phyloP scores from a whole-genome alignment of 331 rosid species.

The Pyracantha coccinea region DNA sequence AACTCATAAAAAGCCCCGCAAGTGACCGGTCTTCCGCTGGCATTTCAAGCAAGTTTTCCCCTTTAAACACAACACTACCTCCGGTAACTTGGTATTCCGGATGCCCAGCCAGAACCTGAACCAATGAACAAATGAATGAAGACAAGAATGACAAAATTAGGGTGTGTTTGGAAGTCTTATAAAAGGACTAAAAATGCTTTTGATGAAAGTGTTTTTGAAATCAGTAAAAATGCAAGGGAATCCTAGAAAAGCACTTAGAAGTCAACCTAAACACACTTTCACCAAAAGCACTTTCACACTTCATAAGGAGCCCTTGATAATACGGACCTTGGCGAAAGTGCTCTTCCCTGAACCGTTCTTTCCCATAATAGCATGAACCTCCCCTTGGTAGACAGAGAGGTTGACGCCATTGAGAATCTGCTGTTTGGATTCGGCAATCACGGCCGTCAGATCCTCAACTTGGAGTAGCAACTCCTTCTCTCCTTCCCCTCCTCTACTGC shows the following conservation, averaged over 20 bases:
- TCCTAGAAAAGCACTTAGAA: too few species aligned
- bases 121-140: background rate
- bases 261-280: too few species aligned
- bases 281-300: too few species aligned
- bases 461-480: slow-evolving; percentile 41
- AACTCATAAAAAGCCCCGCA: slow-evolving; percentile 90
- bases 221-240: too few species aligned
- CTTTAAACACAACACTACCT: slow-evolving; percentile 73
- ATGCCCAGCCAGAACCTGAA: slow-evolving; percentile 80
- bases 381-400: slow-evolving; percentile 67
- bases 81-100: slow-evolving; percentile 90
- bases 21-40: slow-evolving; percentile 82
- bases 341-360: slow-evolving; percentile 95
- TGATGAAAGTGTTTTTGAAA: too few species aligned
- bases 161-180: too few species aligned
- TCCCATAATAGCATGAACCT: slow-evolving; percentile 96
- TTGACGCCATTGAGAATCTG: slow-evolving; percentile 78
- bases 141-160: background rate
- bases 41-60: slow-evolving; percentile 71
- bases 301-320: background rate
- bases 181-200: too few species aligned
- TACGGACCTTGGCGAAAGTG: slow-evolving; percentile 76
- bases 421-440: slow-evolving; percentile 46
- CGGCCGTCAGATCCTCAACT: slow-evolving; percentile 70
- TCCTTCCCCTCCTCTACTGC: background rate